These are phyloP conservation scores for Penicillium sp. DNA, from an alignment of 2,329 filamentous ascomycete genomes.

Conservation along the genomic window DNA sequence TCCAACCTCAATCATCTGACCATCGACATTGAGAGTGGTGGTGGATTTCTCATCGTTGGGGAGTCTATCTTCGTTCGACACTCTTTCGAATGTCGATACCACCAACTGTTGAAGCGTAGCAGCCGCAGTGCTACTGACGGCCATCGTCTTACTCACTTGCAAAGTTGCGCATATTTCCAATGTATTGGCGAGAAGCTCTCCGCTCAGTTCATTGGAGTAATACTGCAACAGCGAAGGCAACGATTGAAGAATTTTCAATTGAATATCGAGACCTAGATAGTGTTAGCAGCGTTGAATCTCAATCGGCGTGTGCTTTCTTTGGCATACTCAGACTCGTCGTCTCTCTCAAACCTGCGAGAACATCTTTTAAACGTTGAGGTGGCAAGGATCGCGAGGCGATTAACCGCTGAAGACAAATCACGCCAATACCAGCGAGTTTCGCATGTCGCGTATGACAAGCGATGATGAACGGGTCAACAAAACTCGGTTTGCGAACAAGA, in stretches of 20 bases:
- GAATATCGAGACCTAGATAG: slow-evolving; percentile 67
- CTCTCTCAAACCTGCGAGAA: slow-evolving; percentile 81
- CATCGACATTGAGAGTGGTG: slow-evolving; percentile 63
- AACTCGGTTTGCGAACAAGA: slow-evolving; percentile 72
- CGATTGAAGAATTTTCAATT: slow-evolving; percentile 91
- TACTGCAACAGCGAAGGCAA: slow-evolving; percentile 86
- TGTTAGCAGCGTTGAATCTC: slow-evolving; percentile 19
- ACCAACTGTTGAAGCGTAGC: slow-evolving; percentile 95
- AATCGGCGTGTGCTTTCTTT: not conserved
- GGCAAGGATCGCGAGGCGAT: slow-evolving; percentile 78
- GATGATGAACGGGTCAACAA: slow-evolving; percentile 89
- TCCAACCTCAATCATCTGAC: slow-evolving; percentile 62
- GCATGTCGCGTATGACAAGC: slow-evolving; percentile 86
- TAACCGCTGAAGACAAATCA: slow-evolving; percentile 82
- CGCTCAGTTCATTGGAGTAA: slow-evolving; percentile 75
- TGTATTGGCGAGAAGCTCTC: slow-evolving; percentile 72
- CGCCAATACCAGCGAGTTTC: slow-evolving; percentile 82
- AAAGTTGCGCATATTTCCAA: slow-evolving; percentile 89
- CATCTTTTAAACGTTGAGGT: slow-evolving; percentile 72
- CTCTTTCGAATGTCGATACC: slow-evolving; percentile 88
- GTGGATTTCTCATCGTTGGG: slow-evolving; percentile 52
- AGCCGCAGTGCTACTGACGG: slow-evolving; percentile 91
- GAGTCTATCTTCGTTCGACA: slow-evolving; percentile 66
- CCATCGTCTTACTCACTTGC: slow-evolving; percentile 84
- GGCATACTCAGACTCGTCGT: slow-evolving; percentile 65